Evolutionary conservation across 1,139 yeast genomes (phyloP).

Genomic region (Suhomyces chickasaworum): DNA sequence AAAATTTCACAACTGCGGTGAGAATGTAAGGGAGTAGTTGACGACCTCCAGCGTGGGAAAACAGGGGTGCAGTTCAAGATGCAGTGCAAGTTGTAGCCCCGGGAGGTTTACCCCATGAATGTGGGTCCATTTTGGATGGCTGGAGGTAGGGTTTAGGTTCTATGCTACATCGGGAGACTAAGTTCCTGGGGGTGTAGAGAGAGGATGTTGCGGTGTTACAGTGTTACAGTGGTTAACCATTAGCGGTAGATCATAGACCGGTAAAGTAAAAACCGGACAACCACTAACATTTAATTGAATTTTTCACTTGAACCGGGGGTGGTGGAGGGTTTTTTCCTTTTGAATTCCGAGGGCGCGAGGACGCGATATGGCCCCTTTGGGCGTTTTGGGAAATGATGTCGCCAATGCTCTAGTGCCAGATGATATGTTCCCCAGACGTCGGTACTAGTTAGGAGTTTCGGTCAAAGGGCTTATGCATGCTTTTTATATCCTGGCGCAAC

Average conservation of each 20-base stretch:
- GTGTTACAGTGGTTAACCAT: neutral
- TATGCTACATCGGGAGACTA: constrained; percentile 1
- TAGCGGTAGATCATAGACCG: neutral
- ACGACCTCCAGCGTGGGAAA: neutral
- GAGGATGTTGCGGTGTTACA: neutral
- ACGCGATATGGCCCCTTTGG: neutral
- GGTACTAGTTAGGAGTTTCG: neutral
- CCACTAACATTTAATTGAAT: neutral
- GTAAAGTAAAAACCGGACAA: neutral
- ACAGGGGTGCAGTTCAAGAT: neutral
- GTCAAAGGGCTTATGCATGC: neutral
- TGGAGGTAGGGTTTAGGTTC: no score
- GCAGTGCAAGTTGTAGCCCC: neutral
- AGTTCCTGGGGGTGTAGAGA: neutral
- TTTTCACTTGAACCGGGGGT: neutral
- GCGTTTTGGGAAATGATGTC: neutral
- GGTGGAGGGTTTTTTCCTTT: no score
- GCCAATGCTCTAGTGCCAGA: neutral
- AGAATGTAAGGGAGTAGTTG: neutral
- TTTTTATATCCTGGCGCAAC: neutral
- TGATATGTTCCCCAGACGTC: neutral
- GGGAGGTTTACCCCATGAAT: neutral
- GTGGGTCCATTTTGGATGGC: neutral
- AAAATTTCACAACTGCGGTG: constrained; percentile 1
- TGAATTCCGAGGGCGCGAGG: constrained; percentile 8